Percentiles rank a stretch among this genome's conserved stretches.
phyloP scores from a whole-genome alignment of 345 rosid species.

The Camelina neglecta region DNA sequence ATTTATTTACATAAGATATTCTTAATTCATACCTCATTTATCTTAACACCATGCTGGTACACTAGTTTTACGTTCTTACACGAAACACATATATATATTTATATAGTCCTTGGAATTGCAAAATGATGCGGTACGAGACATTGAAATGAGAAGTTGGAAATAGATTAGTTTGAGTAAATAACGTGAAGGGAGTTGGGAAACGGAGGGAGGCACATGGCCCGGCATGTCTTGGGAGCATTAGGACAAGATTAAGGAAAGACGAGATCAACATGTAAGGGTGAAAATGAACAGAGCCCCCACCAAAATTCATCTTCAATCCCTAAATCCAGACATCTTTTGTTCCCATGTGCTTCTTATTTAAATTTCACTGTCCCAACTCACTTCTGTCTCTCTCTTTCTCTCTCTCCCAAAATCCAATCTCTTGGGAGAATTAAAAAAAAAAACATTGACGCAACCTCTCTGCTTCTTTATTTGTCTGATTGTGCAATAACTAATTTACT shows the following conservation, averaged over 20 bases:
- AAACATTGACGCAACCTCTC: slow-evolving; percentile 43
- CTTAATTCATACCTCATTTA: background rate
- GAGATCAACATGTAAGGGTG: slow-evolving; percentile 64
- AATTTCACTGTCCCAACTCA: slow-evolving; percentile 66
- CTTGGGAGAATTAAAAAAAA: slow-evolving; percentile 41
- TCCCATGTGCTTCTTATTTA: slow-evolving; percentile 84
- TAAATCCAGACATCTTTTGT: slow-evolving; percentile 68
- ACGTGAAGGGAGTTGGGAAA: slow-evolving; percentile 26
- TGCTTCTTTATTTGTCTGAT: slow-evolving; percentile 41
- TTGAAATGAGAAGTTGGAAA: slow-evolving; percentile 37
- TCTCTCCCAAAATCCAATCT: slow-evolving; percentile 45
- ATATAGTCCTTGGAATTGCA: slow-evolving; percentile 1
- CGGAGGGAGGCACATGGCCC: slow-evolving; percentile 57
- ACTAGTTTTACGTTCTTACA: background rate
- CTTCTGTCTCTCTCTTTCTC: slow-evolving; percentile 9
- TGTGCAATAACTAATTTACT: slow-evolving; percentile 19
- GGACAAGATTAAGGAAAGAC: slow-evolving; percentile 70
- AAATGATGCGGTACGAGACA: slow-evolving; percentile 31
- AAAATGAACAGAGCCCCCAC: slow-evolving; percentile 70
- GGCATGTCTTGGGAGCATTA: slow-evolving; percentile 65
- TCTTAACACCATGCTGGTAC: background rate
- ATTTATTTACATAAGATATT: background rate
- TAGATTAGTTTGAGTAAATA: slow-evolving; percentile 29
- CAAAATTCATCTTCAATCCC: slow-evolving; percentile 54
- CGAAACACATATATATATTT: background rate